Percentiles rank a stretch among this genome's conserved stretches.
These are phyloP conservation scores for Hippophae tibetana DNA, from an alignment of 306 rosid species.

Conservation along the genomic window DNA sequence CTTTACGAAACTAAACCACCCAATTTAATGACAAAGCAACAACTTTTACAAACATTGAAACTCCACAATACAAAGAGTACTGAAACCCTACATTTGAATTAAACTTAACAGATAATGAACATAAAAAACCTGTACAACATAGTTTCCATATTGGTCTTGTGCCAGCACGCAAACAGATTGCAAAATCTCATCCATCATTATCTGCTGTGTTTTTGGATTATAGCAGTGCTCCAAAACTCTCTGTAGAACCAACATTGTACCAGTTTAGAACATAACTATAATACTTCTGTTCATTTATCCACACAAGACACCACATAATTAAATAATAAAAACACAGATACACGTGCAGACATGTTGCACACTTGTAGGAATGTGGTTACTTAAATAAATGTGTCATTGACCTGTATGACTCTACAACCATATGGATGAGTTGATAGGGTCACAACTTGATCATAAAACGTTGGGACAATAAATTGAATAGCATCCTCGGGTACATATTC, in stretches of 20 bases:
- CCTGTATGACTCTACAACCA: slow-evolving; percentile 97
- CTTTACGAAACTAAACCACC: too few species aligned
- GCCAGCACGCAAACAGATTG: slow-evolving; percentile 78
- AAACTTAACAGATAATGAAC: not conserved
- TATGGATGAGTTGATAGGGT: slow-evolving; percentile 93
- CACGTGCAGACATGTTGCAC: not conserved
- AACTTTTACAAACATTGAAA: too few species aligned
- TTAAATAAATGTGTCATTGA: slow-evolving; percentile 13
- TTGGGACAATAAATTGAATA: slow-evolving; percentile 68
- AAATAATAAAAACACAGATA: not conserved
- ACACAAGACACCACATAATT: not conserved
- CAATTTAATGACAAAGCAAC: too few species aligned
- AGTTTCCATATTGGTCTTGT: slow-evolving; percentile 95
- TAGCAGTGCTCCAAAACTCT: slow-evolving; percentile 91
- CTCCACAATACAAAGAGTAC: too few species aligned
- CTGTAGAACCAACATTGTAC: slow-evolving; percentile 28
- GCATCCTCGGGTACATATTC: slow-evolving; percentile 91
- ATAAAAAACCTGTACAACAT: slow-evolving; percentile 77
- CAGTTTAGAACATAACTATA: not conserved
- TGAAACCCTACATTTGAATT: not conserved
- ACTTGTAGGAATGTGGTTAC: not conserved
- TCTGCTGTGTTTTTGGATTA: slow-evolving; percentile 52
- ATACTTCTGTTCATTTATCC: not conserved
- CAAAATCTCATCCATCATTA: slow-evolving; percentile 88
- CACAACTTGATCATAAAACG: slow-evolving; percentile 86